Base-by-base conservation (phyloP, 2,329 filamentous ascomycete species). In the Diaporthe sp. region DNA sequence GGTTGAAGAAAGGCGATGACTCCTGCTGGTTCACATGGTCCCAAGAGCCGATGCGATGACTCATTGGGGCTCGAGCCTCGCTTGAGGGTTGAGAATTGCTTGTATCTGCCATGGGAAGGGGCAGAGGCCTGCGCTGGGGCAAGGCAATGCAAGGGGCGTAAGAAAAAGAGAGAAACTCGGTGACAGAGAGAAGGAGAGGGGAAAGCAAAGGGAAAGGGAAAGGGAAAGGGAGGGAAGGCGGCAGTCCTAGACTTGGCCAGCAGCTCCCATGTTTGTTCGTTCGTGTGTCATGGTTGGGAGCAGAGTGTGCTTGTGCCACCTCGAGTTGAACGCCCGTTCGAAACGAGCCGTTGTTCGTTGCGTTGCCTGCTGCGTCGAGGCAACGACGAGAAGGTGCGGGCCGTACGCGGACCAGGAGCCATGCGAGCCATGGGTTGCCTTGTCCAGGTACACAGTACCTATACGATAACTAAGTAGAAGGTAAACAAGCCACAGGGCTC, bases 1-100 rank as follows among this genome's bases (percentile, higher is more conserved):
- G 58, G 17, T 35, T 71, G 58, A 51, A 72, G 8, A 66, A 50
- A 27, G 70, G 70, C 13, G 58, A 72, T 4, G 47, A 47, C 35
- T 44, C 9, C 25, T 72, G 70, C 15, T 37, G 44, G 22, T 72
- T 13, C 19, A 68, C 50, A 32, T 25, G 22, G 4, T 44, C 37
- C 69, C 69, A 71, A 17, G n/a, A n/a, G 22, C 42, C 55, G 5
- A 53, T 71, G 55, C 44, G 69, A 51, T 32, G 22, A 4, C 32
- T 61, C 55, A 71, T 71, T 8, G 69, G 69, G n/a, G 39, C 30
- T 42, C 30, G 44, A 53, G 44, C 55, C 56, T 61, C 25, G 25
- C 56, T 10, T 50, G n/a, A 44, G 35, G 55, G 42, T 6, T 17
- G 42, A 15, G n/a, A 2, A 15, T 19, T 7, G 19, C 17, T 22